Base-by-base conservation (phyloP, 768 basidiomycete genomes). In the Pulveroboletus ravenelii region DNA sequence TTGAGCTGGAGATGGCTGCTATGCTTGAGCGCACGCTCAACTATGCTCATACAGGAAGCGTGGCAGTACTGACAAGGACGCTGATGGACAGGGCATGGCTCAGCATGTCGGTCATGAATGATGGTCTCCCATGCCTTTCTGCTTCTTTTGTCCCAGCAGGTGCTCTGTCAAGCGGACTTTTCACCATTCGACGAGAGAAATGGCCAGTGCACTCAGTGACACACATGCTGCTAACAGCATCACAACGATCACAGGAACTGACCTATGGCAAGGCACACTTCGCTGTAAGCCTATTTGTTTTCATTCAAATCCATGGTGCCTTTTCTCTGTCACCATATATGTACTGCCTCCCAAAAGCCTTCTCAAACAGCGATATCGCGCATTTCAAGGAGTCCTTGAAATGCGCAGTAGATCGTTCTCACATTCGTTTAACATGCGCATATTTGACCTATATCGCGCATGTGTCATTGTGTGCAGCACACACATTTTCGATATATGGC, bases 11-110 rank as follows among this genome's bases (percentile, higher is more conserved):
- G 30, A 47, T 1, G 3, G 10, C 42, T 1, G 15, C 40, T 0
- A 52, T 52, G 45, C 40, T 52, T 0, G 51, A 52, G 18, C 23
- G 30, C 0, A n/a, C 41, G 1, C 47, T 52, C 10, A 52, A 48
- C 41, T 52, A 42, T 15, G 51, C 18, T 2, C 51, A 55, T 43
- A 55, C 47, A 0, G 43, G 51, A 1, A 52, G 38, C 2, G 43
- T 27, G 0, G 13, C 6, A 0, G 54, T 55, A 6, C 37, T 52
- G 9, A 52, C 39, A 2, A 23, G 30, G 3, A 3, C 34, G 0
- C 32, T 55, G 10, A 55, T 55, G 54, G 47, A 55, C 14, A 5
- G 39, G 0, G 18, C 51, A 0, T 55, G 45, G 50, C 9, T 55
- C 0, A 30, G 50, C 13, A 38, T 55, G 1, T 42, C 45, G 0